These are phyloP conservation scores for Plasmodium vivax DNA, from an alignment of 169 alveolate genomes.

Conservation along the genomic window DNA sequence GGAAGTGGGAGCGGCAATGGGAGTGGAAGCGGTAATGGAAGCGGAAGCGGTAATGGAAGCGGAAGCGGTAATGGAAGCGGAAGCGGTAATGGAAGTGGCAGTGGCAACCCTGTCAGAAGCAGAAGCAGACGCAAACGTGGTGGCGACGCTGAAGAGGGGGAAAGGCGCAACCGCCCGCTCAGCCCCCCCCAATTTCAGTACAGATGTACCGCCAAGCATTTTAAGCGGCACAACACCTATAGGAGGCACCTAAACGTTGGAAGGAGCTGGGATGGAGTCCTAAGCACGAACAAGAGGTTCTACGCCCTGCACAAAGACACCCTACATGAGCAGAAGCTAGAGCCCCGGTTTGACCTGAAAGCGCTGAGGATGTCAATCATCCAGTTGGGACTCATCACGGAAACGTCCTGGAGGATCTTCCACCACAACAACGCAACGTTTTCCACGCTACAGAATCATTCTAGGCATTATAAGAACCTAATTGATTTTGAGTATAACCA, in stretches of 20 bases:
- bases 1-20: background rate
- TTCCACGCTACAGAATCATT: conserved; percentile 41
- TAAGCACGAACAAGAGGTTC: conserved; percentile 41
- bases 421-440: conserved; percentile 55
- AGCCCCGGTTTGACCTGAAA: conserved; percentile 19
- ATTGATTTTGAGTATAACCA: conserved; percentile 48
- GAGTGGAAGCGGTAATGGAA: background rate
- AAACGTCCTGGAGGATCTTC: conserved; percentile 64
- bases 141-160: background rate
- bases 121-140: background rate
- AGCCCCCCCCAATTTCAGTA: background rate
- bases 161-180: background rate
- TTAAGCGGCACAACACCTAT: conserved; percentile 20
- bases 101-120: background rate
- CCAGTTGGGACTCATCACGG: conserved; percentile 46
- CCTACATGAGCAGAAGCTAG: background rate
- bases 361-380: conserved; percentile 49
- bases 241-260: conserved; percentile 23
- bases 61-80: background rate
- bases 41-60: background rate
- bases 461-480: conserved; percentile 30
- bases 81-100: background rate
- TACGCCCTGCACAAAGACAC: background rate
- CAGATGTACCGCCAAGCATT: background rate
- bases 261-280: conserved; percentile 24